Percentiles rank a stretch among this genome's conserved stretches.
These are phyloP conservation scores for Plectranthus barbatus DNA, from an alignment of 257 asterid genomes.

Conservation along the genomic window DNA sequence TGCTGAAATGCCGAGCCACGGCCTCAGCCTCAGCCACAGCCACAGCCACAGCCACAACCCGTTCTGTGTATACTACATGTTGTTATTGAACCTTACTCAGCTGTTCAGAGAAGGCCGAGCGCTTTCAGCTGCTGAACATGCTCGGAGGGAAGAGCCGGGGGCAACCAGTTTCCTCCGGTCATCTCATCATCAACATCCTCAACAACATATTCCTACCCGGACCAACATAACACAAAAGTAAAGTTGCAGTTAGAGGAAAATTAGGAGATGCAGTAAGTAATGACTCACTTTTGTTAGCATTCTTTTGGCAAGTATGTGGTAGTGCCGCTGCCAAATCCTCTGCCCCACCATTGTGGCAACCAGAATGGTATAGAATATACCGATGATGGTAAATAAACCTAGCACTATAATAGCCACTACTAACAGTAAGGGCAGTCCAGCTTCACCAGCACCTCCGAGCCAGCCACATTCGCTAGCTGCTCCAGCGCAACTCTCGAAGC, in stretches of 20 bases:
- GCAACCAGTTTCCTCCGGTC: slow-evolving; percentile 75
- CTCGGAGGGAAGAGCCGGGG: slow-evolving; percentile 77
- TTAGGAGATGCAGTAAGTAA: not conserved
- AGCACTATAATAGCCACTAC: slow-evolving; percentile 73
- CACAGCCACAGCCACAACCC: not conserved
- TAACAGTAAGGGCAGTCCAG: slow-evolving; percentile 73
- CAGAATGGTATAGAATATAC: slow-evolving; percentile 80
- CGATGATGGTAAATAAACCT: slow-evolving; percentile 81
- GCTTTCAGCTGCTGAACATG: slow-evolving; percentile 86
- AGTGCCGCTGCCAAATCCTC: slow-evolving; percentile 97
- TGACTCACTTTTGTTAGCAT: slow-evolving; percentile 81
- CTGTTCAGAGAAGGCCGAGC: slow-evolving; percentile 68
- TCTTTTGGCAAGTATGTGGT: slow-evolving; percentile 91
- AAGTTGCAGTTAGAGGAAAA: not conserved
- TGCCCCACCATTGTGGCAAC: slow-evolving; percentile 97
- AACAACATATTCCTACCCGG: slow-evolving; percentile 75
- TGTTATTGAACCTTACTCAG: slow-evolving; percentile 1
- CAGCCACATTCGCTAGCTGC: slow-evolving; percentile 86
- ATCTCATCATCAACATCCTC: slow-evolving; percentile 92
- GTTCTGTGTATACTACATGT: slow-evolving; percentile 2
- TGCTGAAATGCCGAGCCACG: slow-evolving; percentile 4
- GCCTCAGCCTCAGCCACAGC: not conserved
- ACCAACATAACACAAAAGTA: too few relatives aligned
- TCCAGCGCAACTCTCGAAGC: slow-evolving; percentile 86
- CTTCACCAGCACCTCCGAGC: slow-evolving; percentile 97